Percentiles rank a stretch among this genome's conserved stretches.
These are phyloP conservation scores for Aspergillus proliferans DNA, from an alignment of 2,329 filamentous ascomycete genomes.

Conservation along the genomic window DNA sequence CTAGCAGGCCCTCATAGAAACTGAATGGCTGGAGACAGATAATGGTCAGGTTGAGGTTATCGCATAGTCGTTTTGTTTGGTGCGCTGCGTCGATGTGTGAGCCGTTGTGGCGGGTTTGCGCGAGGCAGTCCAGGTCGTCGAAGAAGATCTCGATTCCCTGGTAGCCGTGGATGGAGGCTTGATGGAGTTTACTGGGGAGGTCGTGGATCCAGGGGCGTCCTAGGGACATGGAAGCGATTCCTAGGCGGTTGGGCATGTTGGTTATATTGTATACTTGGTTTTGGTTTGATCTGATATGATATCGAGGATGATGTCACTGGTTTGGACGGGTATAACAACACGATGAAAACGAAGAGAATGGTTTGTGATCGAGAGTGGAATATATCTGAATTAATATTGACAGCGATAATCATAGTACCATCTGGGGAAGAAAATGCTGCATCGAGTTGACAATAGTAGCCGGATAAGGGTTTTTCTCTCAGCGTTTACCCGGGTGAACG, in stretches of 20 bases:
- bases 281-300: not conserved
- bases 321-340: too few species aligned
- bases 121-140: constrained; percentile 28
- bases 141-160: constrained; percentile 33
- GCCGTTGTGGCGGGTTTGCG: constrained; percentile 17
- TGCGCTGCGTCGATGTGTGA: constrained; percentile 20
- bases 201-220: constrained; percentile 66
- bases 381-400: too few species aligned
- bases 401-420: too few species aligned
- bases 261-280: not conserved
- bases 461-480: not conserved
- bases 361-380: too few species aligned
- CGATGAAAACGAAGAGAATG: too few species aligned
- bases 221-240: constrained; percentile 71
- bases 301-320: not conserved
- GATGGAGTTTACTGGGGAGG: constrained; percentile 61
- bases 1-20: constrained; percentile 68
- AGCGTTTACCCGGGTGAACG: not conserved
- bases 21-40: constrained; percentile 67
- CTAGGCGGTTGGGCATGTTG: constrained; percentile 40
- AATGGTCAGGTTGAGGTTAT: constrained; percentile 24
- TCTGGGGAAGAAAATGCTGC: too few species aligned
- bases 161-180: constrained; percentile 47
- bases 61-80: constrained; percentile 46
- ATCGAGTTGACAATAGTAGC: too few species aligned